phyloP scores from a whole-genome alignment of 139 green algal genomes.

The Coelastrella sp. region DNA sequence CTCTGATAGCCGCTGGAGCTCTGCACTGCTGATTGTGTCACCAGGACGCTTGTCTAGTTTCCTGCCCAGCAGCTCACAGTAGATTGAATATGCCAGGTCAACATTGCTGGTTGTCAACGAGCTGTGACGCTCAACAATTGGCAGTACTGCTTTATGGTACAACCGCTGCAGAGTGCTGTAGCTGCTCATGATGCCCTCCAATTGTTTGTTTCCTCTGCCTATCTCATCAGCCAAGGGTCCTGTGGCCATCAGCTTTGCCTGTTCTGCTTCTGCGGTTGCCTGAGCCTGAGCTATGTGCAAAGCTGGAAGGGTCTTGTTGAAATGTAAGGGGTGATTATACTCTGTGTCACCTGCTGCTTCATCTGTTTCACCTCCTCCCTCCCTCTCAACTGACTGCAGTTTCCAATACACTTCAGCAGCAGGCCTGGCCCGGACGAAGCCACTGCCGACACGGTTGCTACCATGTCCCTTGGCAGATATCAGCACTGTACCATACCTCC shows the following conservation, averaged over 20 bases:
- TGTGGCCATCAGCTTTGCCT: background rate
- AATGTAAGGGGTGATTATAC: no score
- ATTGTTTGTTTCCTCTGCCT: background rate
- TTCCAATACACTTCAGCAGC: no score
- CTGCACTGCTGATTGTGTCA: background rate
- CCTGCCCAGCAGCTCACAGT: background rate
- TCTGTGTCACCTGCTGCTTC: no score
- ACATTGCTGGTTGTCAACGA: background rate
- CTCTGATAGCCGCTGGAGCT: background rate
- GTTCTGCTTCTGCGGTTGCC: background rate
- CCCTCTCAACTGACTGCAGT: no score
- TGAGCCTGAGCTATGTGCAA: background rate
- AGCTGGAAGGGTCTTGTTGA: no score
- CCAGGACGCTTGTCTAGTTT: background rate
- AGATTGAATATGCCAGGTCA: background rate
- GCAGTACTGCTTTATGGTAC: background rate
- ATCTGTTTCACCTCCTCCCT: no score
- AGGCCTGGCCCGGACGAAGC: no score
- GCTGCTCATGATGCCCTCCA: background rate
- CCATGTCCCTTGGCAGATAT: no score
- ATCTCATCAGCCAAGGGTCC: background rate
- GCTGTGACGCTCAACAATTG: background rate
- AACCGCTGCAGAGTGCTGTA: background rate
- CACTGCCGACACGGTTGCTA: no score
- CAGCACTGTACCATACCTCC: no score